Conservation (phyloP, 1,139 yeast genomes). For the Yamadazyma oceani region DNA sequence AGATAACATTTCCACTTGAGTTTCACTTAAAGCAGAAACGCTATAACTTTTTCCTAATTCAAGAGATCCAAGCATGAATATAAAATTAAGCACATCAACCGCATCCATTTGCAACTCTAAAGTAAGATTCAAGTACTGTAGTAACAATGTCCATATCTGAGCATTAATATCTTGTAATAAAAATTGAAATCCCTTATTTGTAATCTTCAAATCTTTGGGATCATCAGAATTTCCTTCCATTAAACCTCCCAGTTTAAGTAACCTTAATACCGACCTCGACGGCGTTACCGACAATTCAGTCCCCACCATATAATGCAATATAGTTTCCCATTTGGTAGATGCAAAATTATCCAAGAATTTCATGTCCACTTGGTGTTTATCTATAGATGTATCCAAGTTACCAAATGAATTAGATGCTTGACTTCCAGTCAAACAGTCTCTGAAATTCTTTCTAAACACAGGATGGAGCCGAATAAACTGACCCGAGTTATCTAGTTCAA, state of each 20-base stretch:
- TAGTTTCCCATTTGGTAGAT: constrained; percentile 87
- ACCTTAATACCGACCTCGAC: constrained; percentile 63
- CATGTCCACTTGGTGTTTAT: constrained; percentile 53
- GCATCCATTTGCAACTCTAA: constrained; percentile 90
- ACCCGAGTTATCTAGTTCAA: constrained; percentile 62
- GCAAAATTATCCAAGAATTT: constrained; percentile 79
- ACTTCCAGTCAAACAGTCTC: constrained; percentile 84
- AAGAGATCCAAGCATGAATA: constrained; percentile 88
- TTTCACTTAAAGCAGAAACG: constrained; percentile 66
- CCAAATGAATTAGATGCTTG: constrained; percentile 50
- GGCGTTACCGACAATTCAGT: constrained; percentile 69
- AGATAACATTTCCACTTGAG: constrained; percentile 83
- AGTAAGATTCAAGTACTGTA: constrained; percentile 85
- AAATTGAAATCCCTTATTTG: constrained; percentile 92
- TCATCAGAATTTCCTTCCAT: constrained; percentile 58
- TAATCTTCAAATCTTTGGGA: constrained; percentile 60
- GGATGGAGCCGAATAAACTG: constrained; percentile 63
- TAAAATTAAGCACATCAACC: constrained; percentile 90
- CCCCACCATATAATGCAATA: constrained; percentile 96
- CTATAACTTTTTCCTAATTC: constrained; percentile 89
- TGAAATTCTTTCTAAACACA: constrained; percentile 70
- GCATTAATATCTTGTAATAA: constrained; percentile 88
- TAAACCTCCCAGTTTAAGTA: constrained; percentile 73
- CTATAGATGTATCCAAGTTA: constrained; percentile 31
- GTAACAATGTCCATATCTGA: constrained; percentile 88